Conservation (phyloP, 176 grass and related monocot genomes). For the Oryza glumipatula region DNA sequence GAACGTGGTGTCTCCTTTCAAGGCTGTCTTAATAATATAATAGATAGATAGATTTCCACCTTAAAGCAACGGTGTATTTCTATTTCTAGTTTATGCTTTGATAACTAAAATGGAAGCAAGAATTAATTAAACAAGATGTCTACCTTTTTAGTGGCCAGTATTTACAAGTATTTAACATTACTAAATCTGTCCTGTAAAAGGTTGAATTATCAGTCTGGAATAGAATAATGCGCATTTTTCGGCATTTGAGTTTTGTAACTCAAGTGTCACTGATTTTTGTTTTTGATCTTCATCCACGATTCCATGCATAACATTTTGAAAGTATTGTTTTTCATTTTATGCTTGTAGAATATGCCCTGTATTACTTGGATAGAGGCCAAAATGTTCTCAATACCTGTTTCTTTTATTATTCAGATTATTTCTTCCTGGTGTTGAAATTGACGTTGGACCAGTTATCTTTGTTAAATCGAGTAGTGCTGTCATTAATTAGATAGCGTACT, state of each 20-base stretch:
- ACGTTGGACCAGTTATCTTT: neutral
- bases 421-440: neutral
- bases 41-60: neutral
- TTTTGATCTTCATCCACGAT: neutral
- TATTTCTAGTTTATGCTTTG: slow-evolving; percentile 30
- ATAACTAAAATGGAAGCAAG: neutral
- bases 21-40: too few relatives aligned
- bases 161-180: neutral
- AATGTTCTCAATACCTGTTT: neutral
- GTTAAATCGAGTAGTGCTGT: neutral
- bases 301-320: neutral
- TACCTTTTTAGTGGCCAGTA: neutral
- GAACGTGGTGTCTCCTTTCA: too few relatives aligned
- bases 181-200: neutral
- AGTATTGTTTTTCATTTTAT: neutral
- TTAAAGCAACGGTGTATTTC: neutral
- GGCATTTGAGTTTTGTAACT: neutral
- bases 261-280: neutral
- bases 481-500: neutral
- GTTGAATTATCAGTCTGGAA: neutral
- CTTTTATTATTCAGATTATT: neutral
- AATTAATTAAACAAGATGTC: neutral
- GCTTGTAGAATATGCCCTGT: neutral
- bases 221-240: neutral
- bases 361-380: neutral